Evolutionary conservation across 306 rosid genomes (phyloP).

Genomic region (Vigna angularis): DNA sequence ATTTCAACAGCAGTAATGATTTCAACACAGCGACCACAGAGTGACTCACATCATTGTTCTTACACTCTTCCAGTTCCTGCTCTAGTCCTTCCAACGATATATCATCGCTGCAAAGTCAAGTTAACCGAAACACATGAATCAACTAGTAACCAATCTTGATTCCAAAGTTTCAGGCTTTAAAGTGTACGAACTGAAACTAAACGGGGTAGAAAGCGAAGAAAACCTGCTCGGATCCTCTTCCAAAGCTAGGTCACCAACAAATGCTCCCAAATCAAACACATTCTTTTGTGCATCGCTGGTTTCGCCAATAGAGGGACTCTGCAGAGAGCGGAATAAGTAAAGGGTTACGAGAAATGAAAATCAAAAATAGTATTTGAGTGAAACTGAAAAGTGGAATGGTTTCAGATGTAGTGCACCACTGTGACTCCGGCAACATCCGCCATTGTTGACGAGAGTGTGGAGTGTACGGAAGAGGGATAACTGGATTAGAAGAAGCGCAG

Average conservation of each 20-base stretch:
- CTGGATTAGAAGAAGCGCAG: background rate
- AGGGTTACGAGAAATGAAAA: background rate
- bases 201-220: background rate
- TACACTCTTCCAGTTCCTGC: conserved; percentile 93
- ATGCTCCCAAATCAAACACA: conserved; percentile 76
- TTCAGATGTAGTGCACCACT: conserved; percentile 37
- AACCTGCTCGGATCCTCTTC: conserved; percentile 87
- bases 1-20: conserved; percentile 9
- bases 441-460: conserved; percentile 39
- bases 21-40: conserved; percentile 10
- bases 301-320: conserved; percentile 57
- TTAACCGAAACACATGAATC: conserved; percentile 28
- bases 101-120: conserved; percentile 67
- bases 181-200: conserved; percentile 10
- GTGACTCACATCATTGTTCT: conserved; percentile 73
- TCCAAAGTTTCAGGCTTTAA: background rate
- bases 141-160: background rate
- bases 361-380: background rate
- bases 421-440: conserved; percentile 47
- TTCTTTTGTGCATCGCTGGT: conserved; percentile 51
- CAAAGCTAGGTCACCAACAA: conserved; percentile 78
- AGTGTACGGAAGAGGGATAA: background rate
- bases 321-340: conserved; percentile 29
- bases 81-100: conserved; percentile 89
- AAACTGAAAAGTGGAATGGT: background rate